These are phyloP conservation scores for Tagetes erecta DNA, from an alignment of 129 eudicot genomes.

Conservation along the genomic window DNA sequence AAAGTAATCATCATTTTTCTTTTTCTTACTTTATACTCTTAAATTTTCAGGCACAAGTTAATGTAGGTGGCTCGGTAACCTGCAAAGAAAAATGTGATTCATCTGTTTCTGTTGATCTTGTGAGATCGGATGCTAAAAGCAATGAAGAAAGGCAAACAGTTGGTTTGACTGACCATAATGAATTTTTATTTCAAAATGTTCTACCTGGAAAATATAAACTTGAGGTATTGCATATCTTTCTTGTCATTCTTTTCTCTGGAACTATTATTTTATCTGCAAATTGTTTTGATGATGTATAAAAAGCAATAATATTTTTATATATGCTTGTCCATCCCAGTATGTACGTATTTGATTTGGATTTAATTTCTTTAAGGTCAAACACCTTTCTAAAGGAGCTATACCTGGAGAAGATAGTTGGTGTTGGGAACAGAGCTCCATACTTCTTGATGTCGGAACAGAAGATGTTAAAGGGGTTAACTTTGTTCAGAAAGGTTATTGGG, in stretches of 20 bases:
- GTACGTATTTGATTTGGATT: conserved; percentile 12
- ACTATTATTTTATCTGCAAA: conserved; percentile 1
- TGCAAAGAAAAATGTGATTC: conserved; percentile 93
- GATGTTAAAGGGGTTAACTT: conserved; percentile 67
- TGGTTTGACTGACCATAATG: conserved; percentile 57
- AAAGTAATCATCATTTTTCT: neutral
- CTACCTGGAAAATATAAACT: conserved; percentile 90
- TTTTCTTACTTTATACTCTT: conserved; percentile 27
- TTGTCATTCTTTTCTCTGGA: neutral
- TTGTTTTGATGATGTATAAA: conserved; percentile 17
- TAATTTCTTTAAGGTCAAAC: conserved; percentile 57
- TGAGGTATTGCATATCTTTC: conserved; percentile 57
- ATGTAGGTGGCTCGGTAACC: conserved; percentile 68
- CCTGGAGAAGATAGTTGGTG: conserved; percentile 88
- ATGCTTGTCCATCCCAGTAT: conserved; percentile 4
- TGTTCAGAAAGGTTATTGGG: conserved; percentile 90
- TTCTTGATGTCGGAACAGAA: conserved; percentile 65
- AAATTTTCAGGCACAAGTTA: conserved; percentile 75
- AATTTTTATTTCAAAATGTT: conserved; percentile 73
- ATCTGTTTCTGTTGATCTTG: conserved; percentile 64
- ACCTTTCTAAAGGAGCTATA: conserved; percentile 39
- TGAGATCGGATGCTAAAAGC: conserved; percentile 59
- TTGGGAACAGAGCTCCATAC: conserved; percentile 72
- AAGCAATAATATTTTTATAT: conserved; percentile 9
- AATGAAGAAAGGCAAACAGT: conserved; percentile 47